Percentiles rank a stretch among this genome's conserved stretches.
These are phyloP conservation scores for Ocimum tenuiflorum DNA, from an alignment of 257 asterid genomes.

Conservation along the genomic window DNA sequence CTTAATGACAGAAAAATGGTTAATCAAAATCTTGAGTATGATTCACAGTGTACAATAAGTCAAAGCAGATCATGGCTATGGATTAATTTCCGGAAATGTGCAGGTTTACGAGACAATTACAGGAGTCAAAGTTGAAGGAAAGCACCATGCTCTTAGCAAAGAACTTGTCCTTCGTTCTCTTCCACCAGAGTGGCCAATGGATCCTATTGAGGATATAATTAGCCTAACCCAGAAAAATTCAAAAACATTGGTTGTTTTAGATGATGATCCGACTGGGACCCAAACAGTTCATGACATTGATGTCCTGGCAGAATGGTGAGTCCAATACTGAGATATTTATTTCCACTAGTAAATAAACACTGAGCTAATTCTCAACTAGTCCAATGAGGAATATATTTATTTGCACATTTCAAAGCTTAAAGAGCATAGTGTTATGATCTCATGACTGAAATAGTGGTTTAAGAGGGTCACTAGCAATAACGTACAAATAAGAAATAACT, in stretches of 20 bases:
- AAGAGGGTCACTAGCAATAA: slow-evolving; percentile 1
- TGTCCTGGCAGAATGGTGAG: slow-evolving; percentile 96
- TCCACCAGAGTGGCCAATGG: slow-evolving; percentile 78
- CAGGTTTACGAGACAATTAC: slow-evolving; percentile 95
- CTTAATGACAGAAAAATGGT: background rate
- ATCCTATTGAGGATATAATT: slow-evolving; percentile 58
- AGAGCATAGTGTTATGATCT: background rate
- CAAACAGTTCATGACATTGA: slow-evolving; percentile 94
- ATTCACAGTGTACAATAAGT: background rate
- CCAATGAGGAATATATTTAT: background rate
- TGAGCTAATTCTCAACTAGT: background rate
- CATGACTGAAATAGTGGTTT: background rate
- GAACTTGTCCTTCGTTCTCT: slow-evolving; percentile 61
- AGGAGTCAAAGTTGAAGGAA: slow-evolving; percentile 88
- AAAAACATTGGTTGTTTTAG: slow-evolving; percentile 85
- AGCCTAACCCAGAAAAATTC: slow-evolving; percentile 48
- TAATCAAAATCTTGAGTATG: background rate
- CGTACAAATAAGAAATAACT: background rate
- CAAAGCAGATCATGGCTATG: too few species aligned
- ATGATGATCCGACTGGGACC: slow-evolving; percentile 99
- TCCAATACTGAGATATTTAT: slow-evolving; percentile 13
- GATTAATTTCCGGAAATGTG: slow-evolving; percentile 16
- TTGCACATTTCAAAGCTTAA: background rate
- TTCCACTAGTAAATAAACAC: background rate
- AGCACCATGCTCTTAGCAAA: slow-evolving; percentile 55